A percentile compares a stretch with the other conserved stretches of the same genome.
Evolutionary conservation across 1,139 yeast genomes (phyloP).

Genomic region (Yamadazyma mexicana): DNA sequence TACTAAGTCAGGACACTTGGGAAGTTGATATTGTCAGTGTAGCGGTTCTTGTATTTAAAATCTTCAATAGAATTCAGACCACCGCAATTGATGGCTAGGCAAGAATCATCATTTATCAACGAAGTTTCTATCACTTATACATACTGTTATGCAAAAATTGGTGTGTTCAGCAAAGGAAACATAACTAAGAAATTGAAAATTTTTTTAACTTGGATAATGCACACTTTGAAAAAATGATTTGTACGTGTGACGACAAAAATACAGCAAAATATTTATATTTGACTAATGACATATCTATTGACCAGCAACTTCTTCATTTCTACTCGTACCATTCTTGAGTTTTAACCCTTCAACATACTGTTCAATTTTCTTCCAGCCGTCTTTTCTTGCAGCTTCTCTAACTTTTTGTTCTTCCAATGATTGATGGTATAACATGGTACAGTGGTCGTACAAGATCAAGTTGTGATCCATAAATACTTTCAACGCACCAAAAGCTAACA

Average conservation of each 20-base stretch:
- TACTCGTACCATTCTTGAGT: constrained; percentile 1
- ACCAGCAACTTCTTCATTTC: constrained; percentile 17
- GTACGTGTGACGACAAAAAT: no score
- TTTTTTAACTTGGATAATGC: neutral
- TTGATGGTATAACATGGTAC: constrained; percentile 82
- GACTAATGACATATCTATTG: constrained; percentile 11
- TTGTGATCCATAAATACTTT: constrained; percentile 93
- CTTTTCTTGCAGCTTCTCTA: constrained; percentile 61
- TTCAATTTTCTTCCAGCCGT: constrained; percentile 76
- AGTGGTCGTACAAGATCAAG: constrained; percentile 87
- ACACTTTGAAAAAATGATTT: neutral
- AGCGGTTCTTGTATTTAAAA: constrained; percentile 25
- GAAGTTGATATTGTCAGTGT: constrained; percentile 19
- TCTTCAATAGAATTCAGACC: constrained; percentile 20
- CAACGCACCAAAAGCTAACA: constrained; percentile 86
- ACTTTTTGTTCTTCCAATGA: constrained; percentile 65
- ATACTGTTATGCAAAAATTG: neutral
- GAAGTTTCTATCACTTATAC: neutral
- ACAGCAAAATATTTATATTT: neutral
- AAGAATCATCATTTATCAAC: constrained; percentile 18
- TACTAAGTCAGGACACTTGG: neutral
- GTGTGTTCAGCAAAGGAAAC: neutral
- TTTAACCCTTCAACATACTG: constrained; percentile 47
- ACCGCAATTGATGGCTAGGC: constrained; percentile 14
- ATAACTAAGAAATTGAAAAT: neutral